Conservation (phyloP, 192 early-diverging fungal genomes). For the Coemansia sp. region DNA sequence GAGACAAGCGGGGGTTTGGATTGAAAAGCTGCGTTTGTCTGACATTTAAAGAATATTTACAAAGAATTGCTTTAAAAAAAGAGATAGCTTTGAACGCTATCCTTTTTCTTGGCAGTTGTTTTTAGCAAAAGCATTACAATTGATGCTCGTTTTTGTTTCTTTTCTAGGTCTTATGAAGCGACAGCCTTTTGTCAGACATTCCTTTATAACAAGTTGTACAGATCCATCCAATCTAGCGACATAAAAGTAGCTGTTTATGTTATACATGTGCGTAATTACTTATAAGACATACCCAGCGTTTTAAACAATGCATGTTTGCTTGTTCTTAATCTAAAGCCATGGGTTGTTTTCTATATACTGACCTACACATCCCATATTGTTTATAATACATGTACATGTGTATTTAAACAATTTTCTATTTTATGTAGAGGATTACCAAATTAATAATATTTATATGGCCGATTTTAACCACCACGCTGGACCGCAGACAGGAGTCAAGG, state of each 20-base stretch:
- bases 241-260: constrained; percentile 82
- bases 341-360: too few species aligned
- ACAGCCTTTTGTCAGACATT: too few species aligned
- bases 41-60: too few species aligned
- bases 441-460: neutral
- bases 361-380: too few species aligned
- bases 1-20: too few species aligned
- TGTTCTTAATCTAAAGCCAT: too few species aligned
- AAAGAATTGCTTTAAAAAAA: too few species aligned
- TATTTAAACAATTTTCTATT: neutral
- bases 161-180: too few species aligned
- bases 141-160: too few species aligned
- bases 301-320: too few species aligned
- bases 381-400: too few species aligned
- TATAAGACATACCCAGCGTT: constrained; percentile 82
- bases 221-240: constrained; percentile 81
- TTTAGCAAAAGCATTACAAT: neutral
- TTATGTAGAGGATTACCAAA: constrained; percentile 10
- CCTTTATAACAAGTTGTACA: constrained; percentile 65
- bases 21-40: too few species aligned
- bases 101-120: neutral
- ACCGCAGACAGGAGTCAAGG: constrained; percentile 51
- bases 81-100: neutral
- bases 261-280: constrained; percentile 92
- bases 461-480: constrained; percentile 16